Conservation (phyloP, 345 rosid genomes). For the Citrus sinensis region DVS_A1.0 CM039167.1:29166501-29167000, state of each 20-base stretch:
- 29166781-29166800: not conserved
- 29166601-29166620: not conserved
- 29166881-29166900: conserved; percentile 76
- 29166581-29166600: not conserved
- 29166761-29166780: not conserved
- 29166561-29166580: not conserved
- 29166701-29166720: not conserved
- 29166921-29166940: conserved; percentile 82
- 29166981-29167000: conserved; percentile 81
- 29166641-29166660: not conserved
- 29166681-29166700: not conserved
- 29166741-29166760: not conserved
- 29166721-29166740: not conserved
- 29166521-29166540: conserved; percentile 73
- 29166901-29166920: conserved; percentile 89
- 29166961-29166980: conserved; percentile 85
- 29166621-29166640: not conserved
- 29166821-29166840: conserved; percentile 91
- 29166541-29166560: conserved; percentile 17
- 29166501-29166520: conserved; percentile 88
- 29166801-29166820: conserved; percentile 79
- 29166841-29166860: conserved; percentile 98
- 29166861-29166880: conserved; percentile 93
- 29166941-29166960: conserved; percentile 82
- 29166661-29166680: not conserved